Evolutionary conservation across 2,329 filamentous ascomycete genomes (phyloP), one percentile per base, ranked within the genome.

Genomic region (Colletotrichum sp.): DNA sequence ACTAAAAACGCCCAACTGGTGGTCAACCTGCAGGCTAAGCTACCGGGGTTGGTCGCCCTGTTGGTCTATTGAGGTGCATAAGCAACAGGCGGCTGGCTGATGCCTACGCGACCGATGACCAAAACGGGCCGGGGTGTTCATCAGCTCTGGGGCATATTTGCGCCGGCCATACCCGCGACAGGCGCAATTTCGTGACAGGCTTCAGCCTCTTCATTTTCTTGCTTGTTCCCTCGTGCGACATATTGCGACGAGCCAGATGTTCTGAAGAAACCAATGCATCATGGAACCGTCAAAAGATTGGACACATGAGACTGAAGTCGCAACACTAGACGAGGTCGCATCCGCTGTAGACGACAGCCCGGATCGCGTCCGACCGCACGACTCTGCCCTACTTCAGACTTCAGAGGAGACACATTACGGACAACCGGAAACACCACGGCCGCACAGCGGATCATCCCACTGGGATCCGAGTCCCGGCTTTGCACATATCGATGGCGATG

Each of bases 401-500:
- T 71, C 71, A 5, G 71, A 67, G 6, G 65, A 74, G 19, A 67
- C 71, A 12, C 59, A 67, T 12, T 52, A 57, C 25, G 44, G 44
- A 8, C 55, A 22, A 7, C 48, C 28, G 12, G 60, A 34, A 4
- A 34, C 32, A 3, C 27, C 59, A 11, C 32, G 44, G 1, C 36
- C 13, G 16, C 15, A 63, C 8, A 65, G 71, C 19, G 5, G 27
- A 6, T 32, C 39, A 3, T 67, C 68, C 2, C 80, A 82, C 69
- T 81, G 79, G 80, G 79, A 82, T 32, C 79, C 81, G 2, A 82
- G 82, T 22, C 82, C 86, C 2, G 85, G 86, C 1, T 88, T 88
- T 59, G 84, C 83, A n/a, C 81, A 84, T 13, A 80, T 87, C 48
- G 84, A 86, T 55, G 86, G 86, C 36, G 86, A 87, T n/a, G 80